Base-by-base conservation (phyloP, 2,329 filamentous ascomycete species). In the Pleomassaria siparia region DNA sequence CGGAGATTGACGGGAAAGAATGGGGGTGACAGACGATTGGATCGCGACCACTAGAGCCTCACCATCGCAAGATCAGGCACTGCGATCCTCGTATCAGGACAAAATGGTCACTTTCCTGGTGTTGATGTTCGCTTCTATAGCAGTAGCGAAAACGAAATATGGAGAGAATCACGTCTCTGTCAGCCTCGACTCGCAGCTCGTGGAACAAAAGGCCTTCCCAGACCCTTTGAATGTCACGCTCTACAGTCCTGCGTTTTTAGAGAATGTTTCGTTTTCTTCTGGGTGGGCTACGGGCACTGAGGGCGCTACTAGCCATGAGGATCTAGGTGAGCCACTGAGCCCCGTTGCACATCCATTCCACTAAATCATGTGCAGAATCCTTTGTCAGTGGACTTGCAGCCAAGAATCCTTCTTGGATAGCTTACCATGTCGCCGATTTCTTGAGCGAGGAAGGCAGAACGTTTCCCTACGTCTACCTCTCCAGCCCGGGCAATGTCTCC, bases 361-460 rank as follows among this genome's bases (percentile, higher is more conserved):
- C 35, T 37, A 37, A 24, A 6, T 3, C 20, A 37, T 37, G 6
- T 22, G 15, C 20, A 37, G 18, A 13, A 9, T 22, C 35, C 18
- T 37, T 37, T 20, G 24, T 37, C 20, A 37, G 35, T 24, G 11
- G 35, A 6, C 18, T 37, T 11, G 35, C 18, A 12, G 35, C 35
- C 3, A 64, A 59, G 25, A 70, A 72, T 29, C 47, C 56, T 18
- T 49, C 58, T 11, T 72, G 68, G 68, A 60, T 65, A 47, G 59
- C 54, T 4, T 67, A 66, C 41, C 16, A 44, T 8, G 50, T 53
- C 2, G 58, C 63, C 7, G 54, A 62, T 2, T 70, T 67, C 39
- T 28, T 59, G 4, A 66, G 63, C 22, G 67, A 72, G 35, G 35
- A 37, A 37, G 35, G 35, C 9, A 37, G n/a, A 6, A 47, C 54